Evolutionary conservation across 2,329 filamentous ascomycete species (phyloP), one percentile per base, ranked within the genome.

Genomic region (Monilinia aucupariae): DNA sequence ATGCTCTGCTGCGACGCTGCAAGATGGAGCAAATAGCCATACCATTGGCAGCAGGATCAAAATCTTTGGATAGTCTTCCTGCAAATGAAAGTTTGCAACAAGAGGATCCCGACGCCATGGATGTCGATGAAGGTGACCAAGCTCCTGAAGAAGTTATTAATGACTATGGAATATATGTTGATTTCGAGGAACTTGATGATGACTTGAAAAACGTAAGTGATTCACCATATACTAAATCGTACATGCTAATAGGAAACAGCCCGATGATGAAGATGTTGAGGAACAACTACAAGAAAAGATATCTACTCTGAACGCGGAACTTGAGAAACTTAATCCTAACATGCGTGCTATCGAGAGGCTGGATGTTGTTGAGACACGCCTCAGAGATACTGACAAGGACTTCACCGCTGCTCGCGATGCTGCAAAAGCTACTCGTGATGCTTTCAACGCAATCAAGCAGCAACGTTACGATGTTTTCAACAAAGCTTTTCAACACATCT

Each of bases 291-390:
- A 89, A 60, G 90, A 96, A 61, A 88, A 86, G 71, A 91, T 99
- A 67, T 80, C 83, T 25, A 82, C 82, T 34, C 81, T 99, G 12
- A 86, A 87, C 51, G 79, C 82, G 39, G 90, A 96, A 69, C 84
- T 99, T 25, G 92, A 96, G 73, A 96, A 96, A 76, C 87, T 97
- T 76, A 92, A 94, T 66, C 94, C 94, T 32, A 97, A 99, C 75
- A 96, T 96, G 85, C 91, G 93, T 70, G 94, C 93, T 10, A 91
- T 92, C 76, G 92, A 97, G 73, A 90, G 93, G 56, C 82, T 99
- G 6, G 90, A 94, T 73, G 88, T 86, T 27, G 92, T 96, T 10
- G 90, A 96, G 75, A 83, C 85, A 59, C 87, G 92, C 65, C 86
- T 97, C 30, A 87, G 90, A 67, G 83, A 87, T 64, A 93, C 91